A percentile compares a stretch with the other conserved stretches of the same genome.
Conservation (phyloP, 768 basidiomycete species). For the Suillus tomentosus region DNA sequence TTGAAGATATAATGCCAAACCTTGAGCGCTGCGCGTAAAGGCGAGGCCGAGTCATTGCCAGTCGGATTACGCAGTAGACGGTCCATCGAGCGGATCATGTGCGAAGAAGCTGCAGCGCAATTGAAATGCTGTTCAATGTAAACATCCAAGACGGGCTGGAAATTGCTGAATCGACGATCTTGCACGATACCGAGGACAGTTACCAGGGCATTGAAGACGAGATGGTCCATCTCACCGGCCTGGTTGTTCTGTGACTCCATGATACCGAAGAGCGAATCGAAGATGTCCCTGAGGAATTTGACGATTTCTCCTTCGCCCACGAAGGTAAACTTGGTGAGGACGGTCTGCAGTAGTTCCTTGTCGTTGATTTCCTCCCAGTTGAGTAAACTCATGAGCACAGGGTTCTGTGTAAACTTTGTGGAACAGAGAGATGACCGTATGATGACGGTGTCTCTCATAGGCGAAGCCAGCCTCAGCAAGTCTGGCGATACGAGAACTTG, state of each 20-base stretch:
- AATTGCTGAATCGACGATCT: conserved; percentile 93
- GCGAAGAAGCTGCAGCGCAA: conserved; percentile 77
- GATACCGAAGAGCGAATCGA: conserved; percentile 91
- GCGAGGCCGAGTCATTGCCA: conserved; percentile 69
- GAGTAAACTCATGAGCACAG: conserved; percentile 75
- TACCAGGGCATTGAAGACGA: conserved; percentile 90
- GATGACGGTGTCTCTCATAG: conserved; percentile 74
- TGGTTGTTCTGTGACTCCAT: conserved; percentile 75
- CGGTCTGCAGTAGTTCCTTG: conserved; percentile 63
- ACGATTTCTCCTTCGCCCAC: conserved; percentile 94
- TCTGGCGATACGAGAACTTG: conserved; percentile 59
- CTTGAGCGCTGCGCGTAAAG: conserved; percentile 86
- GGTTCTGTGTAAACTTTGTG: conserved; percentile 89
- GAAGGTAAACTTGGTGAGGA: conserved; percentile 85
- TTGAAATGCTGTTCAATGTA: conserved; percentile 92
- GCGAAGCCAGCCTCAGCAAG: conserved; percentile 63
- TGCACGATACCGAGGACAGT: conserved; percentile 91
- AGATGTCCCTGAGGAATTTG: conserved; percentile 88
- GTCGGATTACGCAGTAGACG: conserved; percentile 74
- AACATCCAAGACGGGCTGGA: conserved; percentile 89
- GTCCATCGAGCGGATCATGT: conserved; percentile 88
- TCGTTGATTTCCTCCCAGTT: conserved; percentile 77
- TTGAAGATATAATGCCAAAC: conserved; percentile 98
- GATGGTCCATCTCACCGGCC: conserved; percentile 75
- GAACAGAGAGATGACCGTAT: conserved; percentile 92